These are phyloP conservation scores for Xylaria grammica DNA, from an alignment of 495 filamentous ascomycete genomes.

Conservation along the genomic window DNA sequence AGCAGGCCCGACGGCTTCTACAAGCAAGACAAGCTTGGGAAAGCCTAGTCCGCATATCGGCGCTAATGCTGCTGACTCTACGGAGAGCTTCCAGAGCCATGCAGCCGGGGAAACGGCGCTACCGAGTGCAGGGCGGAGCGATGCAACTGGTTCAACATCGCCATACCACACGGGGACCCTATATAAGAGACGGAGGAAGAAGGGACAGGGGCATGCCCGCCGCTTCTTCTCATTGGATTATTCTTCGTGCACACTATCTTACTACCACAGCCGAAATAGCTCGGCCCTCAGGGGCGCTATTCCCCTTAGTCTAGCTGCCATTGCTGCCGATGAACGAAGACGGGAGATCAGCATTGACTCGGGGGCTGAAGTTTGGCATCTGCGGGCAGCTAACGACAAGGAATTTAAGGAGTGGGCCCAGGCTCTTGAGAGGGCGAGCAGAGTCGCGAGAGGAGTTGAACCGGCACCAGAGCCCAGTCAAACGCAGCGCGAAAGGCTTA, in stretches of 20 bases:
- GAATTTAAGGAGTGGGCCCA: slow-evolving; percentile 88
- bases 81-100: slow-evolving; percentile 63
- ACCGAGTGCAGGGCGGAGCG: slow-evolving; percentile 41
- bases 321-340: slow-evolving; percentile 82
- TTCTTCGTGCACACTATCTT: slow-evolving; percentile 86
- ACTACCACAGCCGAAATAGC: slow-evolving; percentile 92
- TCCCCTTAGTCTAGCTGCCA: slow-evolving; percentile 85
- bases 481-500: slow-evolving; percentile 24
- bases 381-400: slow-evolving; percentile 77
- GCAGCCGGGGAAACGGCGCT: slow-evolving; percentile 31
- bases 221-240: slow-evolving; percentile 96
- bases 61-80: slow-evolving; percentile 53
- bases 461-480: slow-evolving; percentile 36
- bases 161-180: slow-evolving; percentile 79
- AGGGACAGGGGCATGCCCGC: slow-evolving; percentile 89
- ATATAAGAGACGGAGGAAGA: slow-evolving; percentile 88
- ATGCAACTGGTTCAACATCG: slow-evolving; percentile 35
- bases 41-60: slow-evolving; percentile 46
- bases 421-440: slow-evolving; percentile 80
- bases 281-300: slow-evolving; percentile 90
- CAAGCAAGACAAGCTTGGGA: slow-evolving; percentile 57
- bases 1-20: slow-evolving; percentile 44
- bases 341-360: slow-evolving; percentile 97
- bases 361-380: slow-evolving; percentile 95
- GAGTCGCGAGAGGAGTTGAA: slow-evolving; percentile 55